Percentiles rank a stretch among this genome's conserved stretches.
Conservation (phyloP, 2,329 filamentous ascomycete genomes). For the Penicillium polonicum region DNA sequence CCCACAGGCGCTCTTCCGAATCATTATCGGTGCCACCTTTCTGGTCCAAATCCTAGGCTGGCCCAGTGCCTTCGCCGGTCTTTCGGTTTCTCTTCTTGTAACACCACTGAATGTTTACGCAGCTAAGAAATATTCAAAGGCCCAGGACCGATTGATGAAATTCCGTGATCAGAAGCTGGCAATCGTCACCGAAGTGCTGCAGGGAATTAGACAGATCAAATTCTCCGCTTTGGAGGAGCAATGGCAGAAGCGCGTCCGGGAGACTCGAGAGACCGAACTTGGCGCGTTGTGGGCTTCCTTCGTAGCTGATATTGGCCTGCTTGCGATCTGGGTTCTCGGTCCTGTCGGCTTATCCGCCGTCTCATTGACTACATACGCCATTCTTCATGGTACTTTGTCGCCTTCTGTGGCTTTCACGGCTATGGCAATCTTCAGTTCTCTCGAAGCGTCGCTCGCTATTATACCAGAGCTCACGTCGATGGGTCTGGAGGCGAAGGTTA, state of each 20-base stretch:
- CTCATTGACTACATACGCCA: constrained; percentile 67
- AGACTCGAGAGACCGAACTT: constrained; percentile 66
- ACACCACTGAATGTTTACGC: constrained; percentile 68
- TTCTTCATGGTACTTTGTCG: constrained; percentile 60
- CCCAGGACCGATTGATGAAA: constrained; percentile 72
- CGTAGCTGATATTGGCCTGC: constrained; percentile 60
- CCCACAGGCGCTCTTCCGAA: constrained; percentile 60
- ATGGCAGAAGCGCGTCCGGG: constrained; percentile 69
- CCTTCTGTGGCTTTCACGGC: constrained; percentile 78
- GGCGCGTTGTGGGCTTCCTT: constrained; percentile 66
- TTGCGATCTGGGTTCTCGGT: constrained; percentile 69
- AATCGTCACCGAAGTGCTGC: constrained; percentile 71
- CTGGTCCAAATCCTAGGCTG: constrained; percentile 70
- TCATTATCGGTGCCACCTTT: constrained; percentile 65
- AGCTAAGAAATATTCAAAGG: constrained; percentile 62
- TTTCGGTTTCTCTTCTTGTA: constrained; percentile 62
- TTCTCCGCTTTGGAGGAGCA: constrained; percentile 73
- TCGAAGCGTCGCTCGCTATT: constrained; percentile 69
- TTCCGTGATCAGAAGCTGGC: constrained; percentile 72
- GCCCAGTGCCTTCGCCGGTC: constrained; percentile 64
- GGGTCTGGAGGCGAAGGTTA: constrained; percentile 70
- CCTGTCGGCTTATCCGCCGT: constrained; percentile 72
- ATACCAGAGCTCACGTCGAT: constrained; percentile 72
- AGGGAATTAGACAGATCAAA: constrained; percentile 81
- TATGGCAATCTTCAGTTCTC: constrained; percentile 67